These are phyloP conservation scores for Coemansia sp. DNA, from an alignment of 192 early-diverging fungal genomes.

Conservation along the genomic window DNA sequence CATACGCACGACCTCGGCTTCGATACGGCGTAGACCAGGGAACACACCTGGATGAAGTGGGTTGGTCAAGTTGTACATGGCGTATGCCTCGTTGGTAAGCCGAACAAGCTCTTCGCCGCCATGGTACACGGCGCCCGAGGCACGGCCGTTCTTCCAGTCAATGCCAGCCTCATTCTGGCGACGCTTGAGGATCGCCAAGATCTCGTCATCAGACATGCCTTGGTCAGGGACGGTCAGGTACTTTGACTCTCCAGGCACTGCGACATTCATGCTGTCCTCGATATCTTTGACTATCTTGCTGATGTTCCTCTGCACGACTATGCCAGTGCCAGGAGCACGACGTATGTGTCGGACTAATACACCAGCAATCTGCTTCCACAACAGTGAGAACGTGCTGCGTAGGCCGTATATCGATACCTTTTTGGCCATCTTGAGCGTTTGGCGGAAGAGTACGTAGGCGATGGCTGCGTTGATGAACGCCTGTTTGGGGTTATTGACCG, in stretches of 20 bases:
- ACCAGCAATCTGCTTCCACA: constrained; percentile 40
- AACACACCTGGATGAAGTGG: constrained; percentile 95
- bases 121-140: constrained; percentile 92
- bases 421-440: constrained; percentile 27
- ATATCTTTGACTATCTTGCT: constrained; percentile 77
- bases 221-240: constrained; percentile 66
- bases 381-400: constrained; percentile 17
- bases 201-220: constrained; percentile 63
- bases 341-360: constrained; percentile 37
- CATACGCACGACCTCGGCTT: constrained; percentile 94
- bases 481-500: constrained; percentile 44
- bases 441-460: constrained; percentile 47
- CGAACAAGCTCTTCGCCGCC: constrained; percentile 80
- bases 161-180: constrained; percentile 61
- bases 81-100: constrained; percentile 77
- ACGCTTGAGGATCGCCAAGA: constrained; percentile 65
- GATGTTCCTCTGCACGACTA: constrained; percentile 73
- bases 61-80: constrained; percentile 79
- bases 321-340: constrained; percentile 57
- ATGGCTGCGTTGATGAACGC: constrained; percentile 42
- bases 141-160: constrained; percentile 84
- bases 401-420: constrained; percentile 45
- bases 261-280: constrained; percentile 70
- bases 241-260: constrained; percentile 63
- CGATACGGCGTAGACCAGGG: constrained; percentile 92